A percentile compares a stretch with the other conserved stretches of the same genome.
Conservation (phyloP, 1,139 yeast species). For the Pichia sp. region DNA sequence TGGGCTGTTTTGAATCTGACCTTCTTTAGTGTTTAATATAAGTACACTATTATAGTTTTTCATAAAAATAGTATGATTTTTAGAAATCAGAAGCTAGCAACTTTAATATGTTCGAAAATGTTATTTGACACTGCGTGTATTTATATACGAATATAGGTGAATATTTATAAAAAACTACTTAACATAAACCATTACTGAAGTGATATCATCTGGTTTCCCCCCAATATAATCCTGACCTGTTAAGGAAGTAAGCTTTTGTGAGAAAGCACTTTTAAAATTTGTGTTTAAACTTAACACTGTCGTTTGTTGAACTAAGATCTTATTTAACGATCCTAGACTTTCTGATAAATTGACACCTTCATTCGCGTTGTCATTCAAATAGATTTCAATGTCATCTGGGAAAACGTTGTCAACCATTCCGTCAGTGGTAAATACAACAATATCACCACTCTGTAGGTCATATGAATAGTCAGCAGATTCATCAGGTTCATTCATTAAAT, state of each 20-base stretch:
- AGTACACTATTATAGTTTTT: too few relatives aligned
- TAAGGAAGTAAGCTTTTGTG: conserved; percentile 64
- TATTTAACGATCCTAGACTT: conserved; percentile 30
- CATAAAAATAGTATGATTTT: background rate
- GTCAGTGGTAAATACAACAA: conserved; percentile 85
- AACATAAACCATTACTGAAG: conserved; percentile 69
- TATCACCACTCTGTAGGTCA: conserved; percentile 59
- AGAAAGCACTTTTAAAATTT: conserved; percentile 77
- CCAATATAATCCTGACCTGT: conserved; percentile 76
- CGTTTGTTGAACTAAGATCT: conserved; percentile 63
- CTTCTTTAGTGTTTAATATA: conserved; percentile 1
- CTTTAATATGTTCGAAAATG: too few relatives aligned
- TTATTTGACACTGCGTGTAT: background rate
- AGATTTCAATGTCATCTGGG: conserved; percentile 61
- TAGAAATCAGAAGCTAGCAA: too few relatives aligned
- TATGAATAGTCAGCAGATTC: conserved; percentile 43
- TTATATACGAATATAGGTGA: background rate
- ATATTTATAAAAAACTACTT: conserved; percentile 29
- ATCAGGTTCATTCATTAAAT: conserved; percentile 52
- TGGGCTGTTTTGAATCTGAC: conserved; percentile 51
- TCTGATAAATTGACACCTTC: conserved; percentile 18
- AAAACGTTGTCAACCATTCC: conserved; percentile 88
- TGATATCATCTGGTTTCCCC: conserved; percentile 94
- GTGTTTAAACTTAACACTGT: conserved; percentile 68
- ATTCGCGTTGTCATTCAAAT: conserved; percentile 22